Conservation (phyloP, 345 rosid genomes). For the Rhizophora mangle region DNA sequence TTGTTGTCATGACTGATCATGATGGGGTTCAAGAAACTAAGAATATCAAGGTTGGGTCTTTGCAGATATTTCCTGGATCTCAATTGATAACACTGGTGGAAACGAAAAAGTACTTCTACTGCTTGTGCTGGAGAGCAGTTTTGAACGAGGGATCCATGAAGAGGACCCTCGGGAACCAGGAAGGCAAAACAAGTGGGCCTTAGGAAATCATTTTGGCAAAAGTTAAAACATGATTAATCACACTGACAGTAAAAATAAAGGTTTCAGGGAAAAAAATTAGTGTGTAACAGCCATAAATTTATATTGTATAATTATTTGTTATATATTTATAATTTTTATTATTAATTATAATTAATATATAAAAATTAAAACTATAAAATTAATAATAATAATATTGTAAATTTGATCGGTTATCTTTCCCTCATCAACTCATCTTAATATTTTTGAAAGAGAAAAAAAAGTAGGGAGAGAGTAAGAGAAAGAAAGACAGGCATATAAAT, state of each 20-base stretch:
- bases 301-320: too few relatives aligned
- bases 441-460: not conserved
- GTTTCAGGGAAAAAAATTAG: not conserved
- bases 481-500: conserved; percentile 22
- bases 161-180: conserved; percentile 28
- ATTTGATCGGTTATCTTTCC: too few relatives aligned
- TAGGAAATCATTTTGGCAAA: conserved; percentile 35
- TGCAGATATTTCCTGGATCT: conserved; percentile 15
- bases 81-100: not conserved
- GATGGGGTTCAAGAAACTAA: conserved; percentile 20
- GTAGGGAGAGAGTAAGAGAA: conserved; percentile 1
- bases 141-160: conserved; percentile 26
- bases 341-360: too few relatives aligned
- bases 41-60: conserved; percentile 28
- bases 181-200: conserved; percentile 35
- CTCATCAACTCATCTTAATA: too few relatives aligned
- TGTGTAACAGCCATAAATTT: too few relatives aligned
- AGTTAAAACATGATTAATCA: conserved; percentile 28
- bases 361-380: too few relatives aligned
- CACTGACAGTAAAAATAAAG: not conserved
- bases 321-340: too few relatives aligned
- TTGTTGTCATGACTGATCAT: conserved; percentile 10
- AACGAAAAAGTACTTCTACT: conserved; percentile 2
- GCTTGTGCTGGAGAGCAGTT: conserved; percentile 14
- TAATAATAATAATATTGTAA: too few relatives aligned